Evolutionary conservation across 805 yeast genomes (phyloP).

Genomic region (Helenozyma rhizophorensis): DNA sequence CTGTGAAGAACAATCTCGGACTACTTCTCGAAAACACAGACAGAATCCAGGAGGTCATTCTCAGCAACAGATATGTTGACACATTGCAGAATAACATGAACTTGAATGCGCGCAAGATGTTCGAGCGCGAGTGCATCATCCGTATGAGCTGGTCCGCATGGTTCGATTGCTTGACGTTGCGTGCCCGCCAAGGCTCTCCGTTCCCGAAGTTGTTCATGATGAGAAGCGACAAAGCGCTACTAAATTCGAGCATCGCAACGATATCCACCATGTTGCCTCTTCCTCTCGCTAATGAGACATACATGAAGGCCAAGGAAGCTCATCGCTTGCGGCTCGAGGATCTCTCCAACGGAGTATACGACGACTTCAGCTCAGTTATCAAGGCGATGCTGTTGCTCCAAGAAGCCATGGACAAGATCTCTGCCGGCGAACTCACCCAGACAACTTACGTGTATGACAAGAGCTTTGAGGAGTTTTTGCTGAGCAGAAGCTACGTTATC

Average conservation of each 20-base stretch:
- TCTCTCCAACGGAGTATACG: slow-evolving; percentile 2
- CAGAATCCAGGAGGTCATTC: slow-evolving; percentile 18
- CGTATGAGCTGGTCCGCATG: slow-evolving; percentile 24
- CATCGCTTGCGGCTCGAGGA: slow-evolving; percentile 1
- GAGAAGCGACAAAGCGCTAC: slow-evolving; percentile 2
- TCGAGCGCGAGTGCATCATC: slow-evolving; percentile 19
- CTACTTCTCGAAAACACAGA: slow-evolving; percentile 11
- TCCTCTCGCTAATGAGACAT: slow-evolving; percentile 14
- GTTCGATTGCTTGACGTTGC: slow-evolving; percentile 11
- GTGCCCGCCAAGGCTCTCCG: slow-evolving; percentile 19
- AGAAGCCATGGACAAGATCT: slow-evolving; percentile 8
- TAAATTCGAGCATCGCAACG: slow-evolving; percentile 8
- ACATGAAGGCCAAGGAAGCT: slow-evolving; percentile 2
- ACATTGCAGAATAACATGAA: slow-evolving; percentile 3
- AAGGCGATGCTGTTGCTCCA: slow-evolving; percentile 11
- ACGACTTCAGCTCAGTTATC: slow-evolving; percentile 10
- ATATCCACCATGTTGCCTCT: slow-evolving; percentile 13
- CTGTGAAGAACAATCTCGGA: slow-evolving; percentile 7
- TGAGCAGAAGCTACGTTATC: slow-evolving; percentile 1
- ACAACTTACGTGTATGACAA: slow-evolving; percentile 2
- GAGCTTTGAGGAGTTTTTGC: slow-evolving; percentile 5
- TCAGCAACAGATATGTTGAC: slow-evolving; percentile 17
- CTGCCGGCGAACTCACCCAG: slow-evolving; percentile 6
- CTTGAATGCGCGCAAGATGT: slow-evolving; percentile 15
- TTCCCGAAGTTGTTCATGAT: slow-evolving; percentile 10